These are phyloP conservation scores for Carnegiea gigantea DNA, from an alignment of 179 eudicot genomes.

Conservation along the genomic window DNA sequence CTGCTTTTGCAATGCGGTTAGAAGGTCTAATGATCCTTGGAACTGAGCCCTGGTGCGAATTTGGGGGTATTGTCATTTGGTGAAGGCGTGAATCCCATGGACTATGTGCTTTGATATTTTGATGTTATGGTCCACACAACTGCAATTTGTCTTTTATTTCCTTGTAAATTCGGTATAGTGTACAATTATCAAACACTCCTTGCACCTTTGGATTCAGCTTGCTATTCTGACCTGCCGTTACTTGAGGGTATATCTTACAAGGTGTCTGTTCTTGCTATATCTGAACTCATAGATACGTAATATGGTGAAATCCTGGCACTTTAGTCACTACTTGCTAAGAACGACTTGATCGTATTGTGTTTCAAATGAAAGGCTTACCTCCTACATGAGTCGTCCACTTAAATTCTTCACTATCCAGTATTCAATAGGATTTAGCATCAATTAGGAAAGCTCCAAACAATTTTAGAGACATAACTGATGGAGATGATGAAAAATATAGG, in stretches of 20 bases:
- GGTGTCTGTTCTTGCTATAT: too few relatives aligned
- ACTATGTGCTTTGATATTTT: background rate
- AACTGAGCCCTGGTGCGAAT: background rate
- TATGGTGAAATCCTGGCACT: too few relatives aligned
- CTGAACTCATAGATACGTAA: too few relatives aligned
- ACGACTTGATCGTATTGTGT: too few relatives aligned
- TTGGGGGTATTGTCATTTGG: background rate
- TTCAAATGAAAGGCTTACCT: too few relatives aligned
- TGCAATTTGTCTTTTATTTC: background rate
- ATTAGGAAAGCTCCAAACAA: background rate
- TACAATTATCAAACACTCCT: background rate
- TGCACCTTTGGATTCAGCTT: background rate
- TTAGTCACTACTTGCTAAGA: too few relatives aligned
- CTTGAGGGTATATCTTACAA: too few relatives aligned
- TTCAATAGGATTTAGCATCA: background rate
- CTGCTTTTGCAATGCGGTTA: too few relatives aligned
- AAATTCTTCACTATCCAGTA: background rate
- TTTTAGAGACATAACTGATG: background rate
- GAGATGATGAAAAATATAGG: background rate
- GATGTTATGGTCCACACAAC: background rate
- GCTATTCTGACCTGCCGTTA: background rate
- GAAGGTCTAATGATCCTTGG: background rate
- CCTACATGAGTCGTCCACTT: too few relatives aligned
- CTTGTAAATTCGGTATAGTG: background rate
- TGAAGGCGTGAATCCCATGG: background rate